Base-by-base conservation (phyloP, 495 filamentous ascomycete species). In the Xylaria castorea region DNA sequence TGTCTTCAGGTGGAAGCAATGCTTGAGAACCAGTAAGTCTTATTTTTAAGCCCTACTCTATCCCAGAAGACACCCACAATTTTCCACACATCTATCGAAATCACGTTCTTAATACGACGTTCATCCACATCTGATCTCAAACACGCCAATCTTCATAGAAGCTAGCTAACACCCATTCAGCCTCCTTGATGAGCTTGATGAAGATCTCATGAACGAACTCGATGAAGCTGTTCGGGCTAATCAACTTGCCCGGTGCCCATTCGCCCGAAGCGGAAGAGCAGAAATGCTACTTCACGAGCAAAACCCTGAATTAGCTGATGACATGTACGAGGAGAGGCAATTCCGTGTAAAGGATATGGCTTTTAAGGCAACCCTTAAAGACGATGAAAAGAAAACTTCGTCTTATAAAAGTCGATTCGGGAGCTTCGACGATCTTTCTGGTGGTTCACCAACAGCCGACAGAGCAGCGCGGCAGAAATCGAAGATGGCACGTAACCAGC, bases 1-100 rank as follows among this genome's bases (percentile, higher is more conserved):
- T 98, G 94, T 74, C 81, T 97, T 46, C 95, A 97, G 76, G 84
- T 98, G 48, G 95, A 98, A 77, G 89, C 89, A 4, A 91, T 98
- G 86, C 89, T 99, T 50, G 91, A 97, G 76, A 97, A 97, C 73
- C 91, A 92, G 78, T 80, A 71, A 75, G 78, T 80, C 9, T 46
- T 11, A 22, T 14, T n/a, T 9, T 42, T 40, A 0, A 44, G 20
- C n/a, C 42, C 57, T 34, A 57, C 34, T 16, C 51, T 34, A 25
- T 70, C 44, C 63, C 27, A 6, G 3, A 22, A 9, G 25, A 30
- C n/a, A 0, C 40, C 7, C 18, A 20, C 9, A 32, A 46, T 48
- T 30, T 5, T 1, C 2, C 6, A 48, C 14, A 34, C 18, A 46
- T 36, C 5, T 34, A 0, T 44, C 5, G 5, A 66, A 48, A 20